phyloP scores from a whole-genome alignment of 2,329 filamentous ascomycete species.

The Fusarium torulosum region DNA sequence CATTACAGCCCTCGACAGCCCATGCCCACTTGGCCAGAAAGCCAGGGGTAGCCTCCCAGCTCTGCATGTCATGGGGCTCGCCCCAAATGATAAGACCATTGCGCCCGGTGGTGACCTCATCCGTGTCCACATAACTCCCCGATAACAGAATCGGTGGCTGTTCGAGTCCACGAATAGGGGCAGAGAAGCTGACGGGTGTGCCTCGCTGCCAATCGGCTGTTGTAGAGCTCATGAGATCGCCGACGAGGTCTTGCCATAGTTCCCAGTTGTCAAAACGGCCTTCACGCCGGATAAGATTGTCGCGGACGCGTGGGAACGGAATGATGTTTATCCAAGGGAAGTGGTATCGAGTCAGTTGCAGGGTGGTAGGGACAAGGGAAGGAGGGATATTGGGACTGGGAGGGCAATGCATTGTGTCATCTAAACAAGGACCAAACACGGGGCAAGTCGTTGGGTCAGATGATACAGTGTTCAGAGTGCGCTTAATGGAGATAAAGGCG shows the following conservation, averaged over 20 bases:
- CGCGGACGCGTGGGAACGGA: neutral
- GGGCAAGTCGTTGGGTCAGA: neutral
- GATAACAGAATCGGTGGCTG: rapidly evolving
- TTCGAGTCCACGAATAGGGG: rapidly evolving
- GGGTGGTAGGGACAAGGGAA: neutral
- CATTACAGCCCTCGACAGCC: neutral
- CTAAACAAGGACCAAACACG: neutral
- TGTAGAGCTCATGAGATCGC: neutral
- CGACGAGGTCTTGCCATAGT: neutral
- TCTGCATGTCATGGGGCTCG: neutral
- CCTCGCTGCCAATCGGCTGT: neutral
- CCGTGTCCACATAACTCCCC: neutral
- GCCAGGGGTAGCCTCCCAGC: slow-evolving; percentile 1
- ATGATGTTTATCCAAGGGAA: slow-evolving; percentile 10
- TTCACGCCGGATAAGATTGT: neutral
- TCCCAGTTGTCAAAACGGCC: neutral
- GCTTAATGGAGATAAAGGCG: slow-evolving; percentile 7
- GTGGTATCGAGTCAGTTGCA: neutral
- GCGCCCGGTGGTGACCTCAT: neutral
- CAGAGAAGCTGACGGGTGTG: neutral
- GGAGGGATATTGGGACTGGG: neutral
- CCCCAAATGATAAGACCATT: slow-evolving; percentile 1
- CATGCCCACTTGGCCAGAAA: slow-evolving; percentile 9
- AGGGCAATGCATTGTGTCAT: neutral
- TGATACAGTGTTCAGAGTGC: neutral